phyloP scores from a whole-genome alignment of 2,329 filamentous ascomycete species.

The Xylariales sp. region DNA sequence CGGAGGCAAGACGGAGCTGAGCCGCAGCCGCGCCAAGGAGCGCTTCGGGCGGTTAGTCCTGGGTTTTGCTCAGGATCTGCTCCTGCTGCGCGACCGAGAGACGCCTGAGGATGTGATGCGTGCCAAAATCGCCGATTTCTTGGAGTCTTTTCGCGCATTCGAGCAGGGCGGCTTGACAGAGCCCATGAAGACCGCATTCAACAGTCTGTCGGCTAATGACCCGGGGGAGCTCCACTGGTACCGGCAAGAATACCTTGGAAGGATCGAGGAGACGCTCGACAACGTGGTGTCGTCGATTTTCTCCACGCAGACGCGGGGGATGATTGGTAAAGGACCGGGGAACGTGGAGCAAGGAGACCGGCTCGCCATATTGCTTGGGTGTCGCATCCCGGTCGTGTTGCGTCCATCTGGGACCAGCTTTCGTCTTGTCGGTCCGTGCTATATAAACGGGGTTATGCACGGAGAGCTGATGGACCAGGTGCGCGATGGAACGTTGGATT shows the following conservation, averaged over 20 bases:
- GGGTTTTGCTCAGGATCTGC: not conserved
- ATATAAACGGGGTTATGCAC: not conserved
- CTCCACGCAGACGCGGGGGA: not conserved
- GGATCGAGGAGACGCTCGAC: not conserved
- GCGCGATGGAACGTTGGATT: too few species aligned
- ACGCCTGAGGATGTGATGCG: too few species aligned
- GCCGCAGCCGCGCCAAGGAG: too few species aligned
- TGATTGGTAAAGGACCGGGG: not conserved
- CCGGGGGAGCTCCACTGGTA: not conserved
- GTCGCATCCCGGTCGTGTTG: slow-evolving; percentile 1
- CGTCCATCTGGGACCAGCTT: not conserved
- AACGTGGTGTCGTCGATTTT: not conserved
- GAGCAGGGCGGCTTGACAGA: not conserved
- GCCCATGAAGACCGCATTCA: not conserved
- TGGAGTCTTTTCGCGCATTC: too few species aligned
- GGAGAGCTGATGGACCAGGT: not conserved
- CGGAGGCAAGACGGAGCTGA: too few species aligned
- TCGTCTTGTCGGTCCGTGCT: slow-evolving; percentile 4
- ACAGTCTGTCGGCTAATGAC: not conserved
- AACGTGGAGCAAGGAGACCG: not conserved
- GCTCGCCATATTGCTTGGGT: not conserved
- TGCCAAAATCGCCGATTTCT: too few species aligned
- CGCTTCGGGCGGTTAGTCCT: not conserved
- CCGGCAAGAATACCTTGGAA: not conserved
- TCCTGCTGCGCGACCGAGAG: too few species aligned